Base-by-base conservation (phyloP, 2,329 filamentous ascomycete genomes). In the Polytolypa hystricis region DNA sequence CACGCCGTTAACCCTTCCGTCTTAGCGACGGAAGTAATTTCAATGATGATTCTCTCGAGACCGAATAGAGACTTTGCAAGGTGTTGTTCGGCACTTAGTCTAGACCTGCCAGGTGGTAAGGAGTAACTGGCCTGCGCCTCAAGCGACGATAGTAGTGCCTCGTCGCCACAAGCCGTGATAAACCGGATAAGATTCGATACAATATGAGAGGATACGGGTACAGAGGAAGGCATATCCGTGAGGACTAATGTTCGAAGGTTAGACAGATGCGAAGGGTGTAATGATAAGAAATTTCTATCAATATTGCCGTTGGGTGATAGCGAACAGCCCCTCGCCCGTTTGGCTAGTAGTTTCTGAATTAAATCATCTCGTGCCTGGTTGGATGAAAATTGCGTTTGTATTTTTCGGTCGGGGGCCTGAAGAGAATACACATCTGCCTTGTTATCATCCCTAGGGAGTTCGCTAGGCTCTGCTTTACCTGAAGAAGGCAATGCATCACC, bases 81-180 rank as follows among this genome's bases (percentile, higher is more conserved):
- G 40, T 70, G 62, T 29, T 60, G 56, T 44, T 71, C 66, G 7
- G 70, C 66, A 26, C 59, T 55, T 5, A 60, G 57, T 5, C 71
- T 65, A 42, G 62, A 63, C 30, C 66, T 62, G 2, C 73, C 73
- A 2, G 73, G 73, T n/a, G 73, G 72, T 2, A 77, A 57, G 1
- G 68, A 65, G 46, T 77, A 78, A 35, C 74, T 70, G n/a, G 68
- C 64, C 23, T 56, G 57, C 2, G 74, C 72, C 46, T 70, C 65
- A 9, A 70, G 60, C 4, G 55, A 62, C 14, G 73, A 71, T 7
- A 75, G 62, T 8, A 63, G 51, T 1, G 65, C 53, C 55, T 78
- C 73, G 37, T 70, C 64, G 10, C 72, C 71, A 45, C 73, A 77
- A 29, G 68, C 64, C 35, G 61, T 66, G 42, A 78, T 69, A 49